These are phyloP conservation scores for Elaeis guineensis DNA, from an alignment of 176 grass and related monocot genomes.

Conservation along the genomic window DNA sequence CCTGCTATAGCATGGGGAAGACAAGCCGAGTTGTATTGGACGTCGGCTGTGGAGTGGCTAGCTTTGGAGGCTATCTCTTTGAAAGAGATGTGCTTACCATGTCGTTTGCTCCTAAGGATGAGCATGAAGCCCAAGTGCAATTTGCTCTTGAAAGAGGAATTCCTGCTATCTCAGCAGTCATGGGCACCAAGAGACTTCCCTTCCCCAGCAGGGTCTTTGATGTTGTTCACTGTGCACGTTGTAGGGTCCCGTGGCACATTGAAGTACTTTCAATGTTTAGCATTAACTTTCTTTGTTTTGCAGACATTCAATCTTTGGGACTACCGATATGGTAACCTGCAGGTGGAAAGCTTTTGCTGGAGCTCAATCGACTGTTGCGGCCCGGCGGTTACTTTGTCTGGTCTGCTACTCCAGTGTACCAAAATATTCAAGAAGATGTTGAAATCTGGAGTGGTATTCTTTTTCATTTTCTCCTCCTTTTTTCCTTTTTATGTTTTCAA, in stretches of 20 bases:
- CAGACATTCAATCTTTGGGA: not conserved
- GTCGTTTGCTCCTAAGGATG: slow-evolving; percentile 94
- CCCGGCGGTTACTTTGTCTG: slow-evolving; percentile 92
- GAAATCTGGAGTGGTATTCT: slow-evolving; percentile 77
- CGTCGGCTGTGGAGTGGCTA: slow-evolving; percentile 92
- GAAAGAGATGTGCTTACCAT: slow-evolving; percentile 76
- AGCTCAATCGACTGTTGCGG: slow-evolving; percentile 73
- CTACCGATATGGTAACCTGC: not conserved
- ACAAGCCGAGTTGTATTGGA: slow-evolving; percentile 62
- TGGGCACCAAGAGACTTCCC: slow-evolving; percentile 76
- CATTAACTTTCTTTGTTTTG: not conserved
- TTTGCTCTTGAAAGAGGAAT: slow-evolving; percentile 95
- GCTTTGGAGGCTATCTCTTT: slow-evolving; percentile 86
- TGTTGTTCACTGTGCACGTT: slow-evolving; percentile 80
- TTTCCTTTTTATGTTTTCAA: not conserved
- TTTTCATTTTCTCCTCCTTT: slow-evolving; percentile 13
- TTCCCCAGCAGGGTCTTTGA: slow-evolving; percentile 76
- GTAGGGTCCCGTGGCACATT: slow-evolving; percentile 86
- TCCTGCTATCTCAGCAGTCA: slow-evolving; percentile 84
- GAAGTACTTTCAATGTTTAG: slow-evolving; percentile 27
- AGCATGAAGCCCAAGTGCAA: slow-evolving; percentile 98
- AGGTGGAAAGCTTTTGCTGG: slow-evolving; percentile 68
- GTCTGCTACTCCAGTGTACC: slow-evolving; percentile 89
- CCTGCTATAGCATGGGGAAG: slow-evolving; percentile 51
- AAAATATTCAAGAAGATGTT: slow-evolving; percentile 63